Evolutionary conservation across 2,329 filamentous ascomycete species (phyloP), one percentile per base, ranked within the genome.

Genomic region (Talaromyces piceae): DNA sequence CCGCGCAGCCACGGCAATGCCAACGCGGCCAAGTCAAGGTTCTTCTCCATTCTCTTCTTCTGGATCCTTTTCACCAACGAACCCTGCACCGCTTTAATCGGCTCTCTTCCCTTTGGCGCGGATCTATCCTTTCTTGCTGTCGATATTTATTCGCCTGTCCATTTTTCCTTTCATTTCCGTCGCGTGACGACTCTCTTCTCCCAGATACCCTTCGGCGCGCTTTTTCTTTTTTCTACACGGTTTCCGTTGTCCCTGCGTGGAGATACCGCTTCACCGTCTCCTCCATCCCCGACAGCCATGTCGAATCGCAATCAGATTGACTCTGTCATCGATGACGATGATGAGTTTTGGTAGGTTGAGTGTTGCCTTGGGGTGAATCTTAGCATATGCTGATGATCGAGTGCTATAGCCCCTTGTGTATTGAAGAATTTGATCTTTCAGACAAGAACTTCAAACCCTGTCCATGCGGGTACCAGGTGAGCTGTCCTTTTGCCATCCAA

Each of bases 371-470:
- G 26, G 43, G 33, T 13, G 48, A 46, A 13, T 30, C 41, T 27
- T 47, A 41, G 20, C 47, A 27, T 52, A 54, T 49, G 59, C 63
- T 64, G 47, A 68, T 61, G 22, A 28, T 49, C 45, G 52, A 41
- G 41, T 52, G 51, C 50, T 51, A 44, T 47, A 98, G 93, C 71
- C 93, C 93, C 60, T 86, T 98, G 57, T 98, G 93, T 69, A 95
- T 98, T 66, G 93, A 98, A 74, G 94, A 98, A 75, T 94, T 98
- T 67, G 94, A 98, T 72, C 83, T 98, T 47, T 94, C 90, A 39
- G 93, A 98, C 77, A 88, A 89, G 69, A 95, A 95, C 73, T 98
- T 98, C 72, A 84, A 86, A 64, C 93, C 93, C 59, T 98, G 93
- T 76, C 91, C 91, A 52, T 98, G 93, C 67, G 93, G 93, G 56